These are phyloP conservation scores for Agapanthus africanus DNA, from an alignment of 106 monocot genomes.

Conservation along the genomic window DNA sequence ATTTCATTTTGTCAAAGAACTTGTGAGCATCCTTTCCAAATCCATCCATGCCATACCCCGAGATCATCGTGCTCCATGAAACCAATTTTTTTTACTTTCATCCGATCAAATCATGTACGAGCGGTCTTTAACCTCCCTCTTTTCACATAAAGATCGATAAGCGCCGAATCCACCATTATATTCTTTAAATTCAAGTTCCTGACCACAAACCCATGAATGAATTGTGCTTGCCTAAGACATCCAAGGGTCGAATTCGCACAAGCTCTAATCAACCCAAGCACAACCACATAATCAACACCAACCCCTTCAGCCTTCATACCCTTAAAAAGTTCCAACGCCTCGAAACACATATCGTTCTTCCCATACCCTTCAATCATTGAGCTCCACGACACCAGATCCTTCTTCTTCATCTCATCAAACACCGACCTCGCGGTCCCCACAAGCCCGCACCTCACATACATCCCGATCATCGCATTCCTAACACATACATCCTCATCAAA, in stretches of 20 bases:
- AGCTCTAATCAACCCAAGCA: conserved; percentile 17
- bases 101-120: conserved; percentile 22
- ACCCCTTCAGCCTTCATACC: conserved; percentile 26
- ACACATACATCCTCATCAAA: conserved; percentile 23
- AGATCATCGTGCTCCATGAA: conserved; percentile 37
- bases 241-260: conserved; percentile 18
- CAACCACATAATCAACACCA: conserved; percentile 4
- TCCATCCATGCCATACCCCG: conserved; percentile 39
- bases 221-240: conserved; percentile 16
- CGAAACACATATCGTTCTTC: conserved; percentile 16
- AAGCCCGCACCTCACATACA: conserved; percentile 40
- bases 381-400: conserved; percentile 47
- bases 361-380: conserved; percentile 53
- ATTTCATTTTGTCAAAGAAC: conserved; percentile 21
- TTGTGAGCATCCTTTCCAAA: conserved; percentile 18
- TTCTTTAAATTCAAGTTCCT: conserved; percentile 11
- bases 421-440: conserved; percentile 25
- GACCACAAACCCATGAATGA: conserved; percentile 18
- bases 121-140: conserved; percentile 12
- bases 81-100: conserved; percentile 21
- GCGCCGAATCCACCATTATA: conserved; percentile 22
- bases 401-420: conserved; percentile 30
- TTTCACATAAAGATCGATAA: conserved; percentile 27
- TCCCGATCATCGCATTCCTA: conserved; percentile 34
- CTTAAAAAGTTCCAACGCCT: conserved; percentile 31